Evolutionary conservation across 169 alveolate species (phyloP).

Genomic region (Cryptosporidium parvum): DNA sequence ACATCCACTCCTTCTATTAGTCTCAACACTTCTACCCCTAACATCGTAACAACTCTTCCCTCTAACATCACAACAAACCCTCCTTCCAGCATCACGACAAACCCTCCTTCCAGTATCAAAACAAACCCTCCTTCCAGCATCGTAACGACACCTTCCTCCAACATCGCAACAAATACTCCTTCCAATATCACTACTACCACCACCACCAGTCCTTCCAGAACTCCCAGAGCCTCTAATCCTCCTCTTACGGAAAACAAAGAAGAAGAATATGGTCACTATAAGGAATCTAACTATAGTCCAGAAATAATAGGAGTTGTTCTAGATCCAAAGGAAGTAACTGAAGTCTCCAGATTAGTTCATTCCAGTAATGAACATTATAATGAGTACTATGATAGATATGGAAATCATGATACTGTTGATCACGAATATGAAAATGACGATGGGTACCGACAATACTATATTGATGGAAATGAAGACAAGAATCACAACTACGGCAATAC

Average conservation of each 20-base stretch:
- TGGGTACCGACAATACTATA: constrained; percentile 6
- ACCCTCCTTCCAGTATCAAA: no score
- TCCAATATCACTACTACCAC: no score
- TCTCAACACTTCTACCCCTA: background rate
- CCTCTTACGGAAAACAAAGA: background rate
- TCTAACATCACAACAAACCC: background rate
- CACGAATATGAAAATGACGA: background rate
- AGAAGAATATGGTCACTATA: background rate
- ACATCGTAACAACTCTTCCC: background rate
- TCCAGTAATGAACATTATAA: constrained; percentile 40
- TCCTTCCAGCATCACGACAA: background rate
- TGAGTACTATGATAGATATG: background rate
- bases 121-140: background rate
- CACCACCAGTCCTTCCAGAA: background rate
- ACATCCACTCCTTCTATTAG: background rate
- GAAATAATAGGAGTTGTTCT: constrained; percentile 71
- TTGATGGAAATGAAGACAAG: background rate
- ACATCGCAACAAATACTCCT: no score
- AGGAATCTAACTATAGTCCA: constrained; percentile 30
- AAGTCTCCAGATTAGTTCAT: constrained; percentile 52
- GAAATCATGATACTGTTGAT: no score
- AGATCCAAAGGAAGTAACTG: constrained; percentile 57
- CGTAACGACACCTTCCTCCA: no score
- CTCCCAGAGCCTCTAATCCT: background rate
- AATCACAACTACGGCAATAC: background rate